Evolutionary conservation across 192 early-diverging fungal genomes (phyloP), one percentile per base, ranked within the genome.

Genomic region (Gryganskiella cystojenkinii): DNA sequence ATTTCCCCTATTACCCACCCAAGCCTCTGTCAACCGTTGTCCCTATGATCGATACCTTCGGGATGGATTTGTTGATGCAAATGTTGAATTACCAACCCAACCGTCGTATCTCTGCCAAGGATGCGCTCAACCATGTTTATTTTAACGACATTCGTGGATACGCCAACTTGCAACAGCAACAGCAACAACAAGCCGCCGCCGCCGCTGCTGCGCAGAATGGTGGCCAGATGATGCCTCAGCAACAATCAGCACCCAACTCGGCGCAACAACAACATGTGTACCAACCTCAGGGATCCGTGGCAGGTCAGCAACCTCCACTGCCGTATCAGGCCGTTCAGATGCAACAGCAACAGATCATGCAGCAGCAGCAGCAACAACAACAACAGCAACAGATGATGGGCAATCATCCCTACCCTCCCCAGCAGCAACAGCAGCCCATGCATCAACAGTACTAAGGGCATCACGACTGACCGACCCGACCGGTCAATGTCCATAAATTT

Each of bases 41-140:
- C 79, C 95, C 89, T 35, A 92, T 87, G 92, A 96, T 95, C 61
- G 89, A 92, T 42, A 76, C 81, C 33, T 76, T 83, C 54, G 93
- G 86, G n/a, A 80, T 92, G 68, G 92, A 93, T 64, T 61, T 95
- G 59, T 73, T 95, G 51, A 90, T 86, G 76, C 84, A 89, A 56
- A 85, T 95, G 79, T 75, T 93, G 54, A 89, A 88, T 62, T 94
- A 92, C 64, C 89, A 95, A 55, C 93, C 92, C 40, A 82, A 90
- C 13, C 57, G 80, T 42, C 73, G 90, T 24, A 90, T 91, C 37
- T 80, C 86, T 28, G 90, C 89, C 28, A 87, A 88, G 64, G 87
- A 91, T 40, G 90, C 90, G 10, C 61, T 91, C 25, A 82, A 80
- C 51, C 90, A 91, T 81, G 61, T 79, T 54, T 90, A 88, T 67